Base-by-base conservation (phyloP, 768 basidiomycete genomes). In the Rhizopogon salebrosus region DNA sequence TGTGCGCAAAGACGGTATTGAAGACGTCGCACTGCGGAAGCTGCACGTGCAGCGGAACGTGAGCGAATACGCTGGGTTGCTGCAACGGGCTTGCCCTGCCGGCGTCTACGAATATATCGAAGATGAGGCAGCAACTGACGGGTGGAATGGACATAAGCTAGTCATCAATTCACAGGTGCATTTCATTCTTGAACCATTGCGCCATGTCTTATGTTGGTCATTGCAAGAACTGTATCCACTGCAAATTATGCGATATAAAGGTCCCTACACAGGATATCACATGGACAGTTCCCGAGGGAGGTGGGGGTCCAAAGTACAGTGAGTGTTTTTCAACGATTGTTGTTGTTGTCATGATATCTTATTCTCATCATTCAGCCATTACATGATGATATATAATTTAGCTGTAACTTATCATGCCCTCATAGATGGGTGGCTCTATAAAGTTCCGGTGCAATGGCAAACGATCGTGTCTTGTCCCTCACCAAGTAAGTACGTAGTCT, bases 221-320 rank as follows among this genome's bases (percentile, higher is more conserved):
- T 65, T 66, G 50, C 59, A 94, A n/a, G 89, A 92, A 92, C 61
- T 92, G 90, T 64, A 90, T 92, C 34, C 90, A 95, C 65, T 97
- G 93, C 75, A 97, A 95, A 70, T 75, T 97, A 39, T 99, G 95
- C 66, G 92, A 94, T 55, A 85, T 99, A 73, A 98, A 99, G 72
- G 89, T 89, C 4, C 95, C 95, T 3, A 92, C 92, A 2, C 92
- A 97, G 65, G 95, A 98, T 67, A 97, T 99, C 60, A 91, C 87
- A 14, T 98, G 95, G 95, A 87, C 85, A 5, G 93, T 97, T 0
- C 97, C 97, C 0, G 94, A 98, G 71, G 95, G 95, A 10, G 89
- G 92, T 11, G 95, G 95, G 29, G 95, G 95, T 48, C 95, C 95
- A 35, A 95, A 95, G 68, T 98, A 97, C 65, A 89, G 94, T 95